Conservation (phyloP, 225 moss, liverwort and hornwort species). For the Pleurozium schreberi region DNA sequence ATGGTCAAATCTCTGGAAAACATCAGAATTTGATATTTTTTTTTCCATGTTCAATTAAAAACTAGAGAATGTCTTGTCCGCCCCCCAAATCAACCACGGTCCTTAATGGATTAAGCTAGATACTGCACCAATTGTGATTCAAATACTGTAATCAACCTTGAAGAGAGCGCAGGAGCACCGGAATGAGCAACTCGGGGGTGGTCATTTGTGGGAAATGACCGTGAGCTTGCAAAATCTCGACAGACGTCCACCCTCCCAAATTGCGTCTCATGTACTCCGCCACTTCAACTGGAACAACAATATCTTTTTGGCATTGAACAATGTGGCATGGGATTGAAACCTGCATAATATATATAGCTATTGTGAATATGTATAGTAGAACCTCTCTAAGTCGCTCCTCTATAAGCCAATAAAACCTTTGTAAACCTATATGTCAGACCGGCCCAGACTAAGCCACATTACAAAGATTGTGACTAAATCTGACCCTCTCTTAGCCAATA, state of each 20-base stretch:
- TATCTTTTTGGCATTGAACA: constrained; percentile 49
- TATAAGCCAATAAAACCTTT: too few relatives aligned
- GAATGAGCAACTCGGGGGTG: constrained; percentile 27
- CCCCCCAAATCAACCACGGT: too few relatives aligned
- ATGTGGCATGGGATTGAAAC: constrained; percentile 52
- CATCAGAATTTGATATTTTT: too few relatives aligned
- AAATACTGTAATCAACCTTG: neutral
- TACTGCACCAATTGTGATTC: neutral
- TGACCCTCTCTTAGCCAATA: too few relatives aligned
- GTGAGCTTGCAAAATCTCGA: constrained; percentile 39
- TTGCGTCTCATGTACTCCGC: constrained; percentile 43
- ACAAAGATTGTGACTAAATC: too few relatives aligned
- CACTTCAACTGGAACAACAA: constrained; percentile 59
- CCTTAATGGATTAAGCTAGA: too few relatives aligned
- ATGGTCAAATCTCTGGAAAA: too few relatives aligned
- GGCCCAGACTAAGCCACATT: too few relatives aligned
- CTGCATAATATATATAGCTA: constrained; percentile 7
- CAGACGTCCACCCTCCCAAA: constrained; percentile 62
- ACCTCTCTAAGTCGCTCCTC: too few relatives aligned
- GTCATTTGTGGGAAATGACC: constrained; percentile 68
- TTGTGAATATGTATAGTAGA: neutral
- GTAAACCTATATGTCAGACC: too few relatives aligned
- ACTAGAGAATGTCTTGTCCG: too few relatives aligned
- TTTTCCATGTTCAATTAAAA: too few relatives aligned
- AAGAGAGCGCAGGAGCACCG: neutral